Evolutionary conservation across 2,329 filamentous ascomycete species (phyloP).

Genomic region (Byssochlamys sp.): DNA sequence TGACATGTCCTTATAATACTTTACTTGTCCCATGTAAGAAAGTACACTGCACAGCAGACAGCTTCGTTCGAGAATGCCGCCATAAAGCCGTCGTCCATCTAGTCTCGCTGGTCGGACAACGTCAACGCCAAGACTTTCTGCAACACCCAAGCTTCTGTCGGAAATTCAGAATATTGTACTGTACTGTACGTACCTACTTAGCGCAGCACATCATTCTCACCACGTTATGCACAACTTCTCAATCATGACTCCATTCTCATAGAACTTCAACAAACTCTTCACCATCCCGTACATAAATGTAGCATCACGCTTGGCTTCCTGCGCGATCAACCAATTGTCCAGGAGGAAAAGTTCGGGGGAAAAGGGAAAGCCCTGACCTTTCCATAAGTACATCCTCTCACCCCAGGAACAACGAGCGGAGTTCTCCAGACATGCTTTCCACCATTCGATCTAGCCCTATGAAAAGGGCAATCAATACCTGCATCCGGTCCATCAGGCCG

Average conservation of each 20-base stretch:
- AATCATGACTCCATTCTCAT: neutral
- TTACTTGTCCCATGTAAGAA: too few species aligned
- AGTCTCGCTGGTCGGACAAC: too few species aligned
- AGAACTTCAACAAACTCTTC: neutral
- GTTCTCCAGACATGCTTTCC: neutral
- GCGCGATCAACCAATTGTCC: neutral
- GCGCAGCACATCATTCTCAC: neutral
- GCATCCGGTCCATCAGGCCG: slow-evolving; percentile 1
- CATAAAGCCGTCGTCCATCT: too few species aligned
- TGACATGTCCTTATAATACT: too few species aligned
- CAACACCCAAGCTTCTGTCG: too few species aligned
- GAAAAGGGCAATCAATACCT: neutral
- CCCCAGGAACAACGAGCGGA: neutral
- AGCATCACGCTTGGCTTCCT: neutral
- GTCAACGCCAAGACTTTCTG: too few species aligned
- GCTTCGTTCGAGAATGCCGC: too few species aligned
- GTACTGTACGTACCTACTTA: neutral
- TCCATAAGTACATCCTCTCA: too few species aligned
- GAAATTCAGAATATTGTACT: too few species aligned
- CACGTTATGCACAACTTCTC: neutral
- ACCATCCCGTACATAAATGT: neutral
- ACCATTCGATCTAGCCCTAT: neutral
- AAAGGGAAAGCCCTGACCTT: too few species aligned
- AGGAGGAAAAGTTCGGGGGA: neutral
- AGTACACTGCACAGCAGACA: too few species aligned